Percentiles rank a stretch among this genome's conserved stretches.
Conservation (phyloP, 495 filamentous ascomycete species). For the Haplographium delicatum region DNA sequence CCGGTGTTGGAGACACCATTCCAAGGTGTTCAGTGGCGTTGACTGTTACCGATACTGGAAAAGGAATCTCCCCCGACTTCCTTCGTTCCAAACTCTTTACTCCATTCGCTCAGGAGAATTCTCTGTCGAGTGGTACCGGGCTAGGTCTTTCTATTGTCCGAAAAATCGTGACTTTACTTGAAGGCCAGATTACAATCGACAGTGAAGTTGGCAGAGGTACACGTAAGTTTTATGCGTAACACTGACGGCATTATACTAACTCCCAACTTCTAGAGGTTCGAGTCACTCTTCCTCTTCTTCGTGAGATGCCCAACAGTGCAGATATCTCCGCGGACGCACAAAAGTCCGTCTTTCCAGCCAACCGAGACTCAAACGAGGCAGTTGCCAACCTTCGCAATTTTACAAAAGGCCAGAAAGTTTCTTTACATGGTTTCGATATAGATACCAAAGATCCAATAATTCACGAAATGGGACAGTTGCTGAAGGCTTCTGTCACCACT, state of each 20-base stretch:
- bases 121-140: constrained; percentile 61
- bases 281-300: constrained; percentile 21
- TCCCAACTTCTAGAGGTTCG: constrained; percentile 16
- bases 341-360: constrained; percentile 6
- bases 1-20: constrained; percentile 2
- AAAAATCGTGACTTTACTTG: constrained; percentile 55
- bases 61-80: constrained; percentile 63
- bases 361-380: constrained; percentile 18
- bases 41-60: constrained; percentile 22
- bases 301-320: constrained; percentile 16
- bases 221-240: too few relatives aligned
- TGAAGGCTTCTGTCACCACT: constrained; percentile 17
- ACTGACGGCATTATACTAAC: constrained; percentile 1
- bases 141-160: constrained; percentile 65
- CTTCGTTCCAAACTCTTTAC: constrained; percentile 60
- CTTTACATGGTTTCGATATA: constrained; percentile 22
- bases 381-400: constrained; percentile 10
- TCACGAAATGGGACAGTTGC: constrained; percentile 5
- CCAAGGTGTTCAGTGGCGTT: constrained; percentile 13
- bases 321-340: constrained; percentile 8
- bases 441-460: constrained; percentile 12
- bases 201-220: constrained; percentile 25
- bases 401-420: constrained; percentile 15
- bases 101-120: constrained; percentile 69
- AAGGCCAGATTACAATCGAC: constrained; percentile 54